Evolutionary conservation across 352 stramenopile species (phyloP), one percentile per base, ranked within the genome.

Genomic region (Pythium pyrilobum): DNA sequence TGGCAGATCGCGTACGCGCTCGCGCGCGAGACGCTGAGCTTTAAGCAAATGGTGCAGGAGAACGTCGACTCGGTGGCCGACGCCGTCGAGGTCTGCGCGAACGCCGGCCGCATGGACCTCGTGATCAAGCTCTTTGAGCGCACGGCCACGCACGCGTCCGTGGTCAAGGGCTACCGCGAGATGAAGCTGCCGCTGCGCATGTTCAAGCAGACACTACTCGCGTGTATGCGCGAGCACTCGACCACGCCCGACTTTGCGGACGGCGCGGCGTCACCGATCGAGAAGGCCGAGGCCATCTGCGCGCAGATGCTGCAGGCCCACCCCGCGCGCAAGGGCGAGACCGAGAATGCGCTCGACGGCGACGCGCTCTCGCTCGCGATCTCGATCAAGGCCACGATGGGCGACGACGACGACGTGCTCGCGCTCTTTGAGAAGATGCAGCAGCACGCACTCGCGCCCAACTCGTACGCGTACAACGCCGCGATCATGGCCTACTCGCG

Each of bases 401-500:
- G 79, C 3, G 81, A 91, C 57, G 69, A 93, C 55, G 77, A 88
- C 41, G 78, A 92, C 43, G 77, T 93, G 12, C 64, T 85, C 34
- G 77, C 78, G 24, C 56, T 93, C 12, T 92, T 84, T 56, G 72
- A 90, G 50, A 82, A 70, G 15, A 90, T 86, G 81, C 71, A 81
- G 29, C 62, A 69, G 24, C 69, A 88, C 32, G 53, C 52, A 2
- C 59, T 92, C 8, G 39, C 61, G 60, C 77, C 79, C 21, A 93
- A 93, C 52, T 76, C 81, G 41, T 93, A 89, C 39, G 83, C 81
- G 23, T 76, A 76, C 49, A 90, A 91, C 45, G 83, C 83, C 10
- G 79, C 81, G 7, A 77, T 91, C 50, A 60, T 72, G 6, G 81
- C 81, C 2, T 91, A 89, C 53, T 89, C 83, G 18, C 81, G 81